Evolutionary conservation across 1,284 basidiomycete species (phyloP), one percentile per base, ranked within the genome.

Genomic region (Xanthoconium separans): DNA sequence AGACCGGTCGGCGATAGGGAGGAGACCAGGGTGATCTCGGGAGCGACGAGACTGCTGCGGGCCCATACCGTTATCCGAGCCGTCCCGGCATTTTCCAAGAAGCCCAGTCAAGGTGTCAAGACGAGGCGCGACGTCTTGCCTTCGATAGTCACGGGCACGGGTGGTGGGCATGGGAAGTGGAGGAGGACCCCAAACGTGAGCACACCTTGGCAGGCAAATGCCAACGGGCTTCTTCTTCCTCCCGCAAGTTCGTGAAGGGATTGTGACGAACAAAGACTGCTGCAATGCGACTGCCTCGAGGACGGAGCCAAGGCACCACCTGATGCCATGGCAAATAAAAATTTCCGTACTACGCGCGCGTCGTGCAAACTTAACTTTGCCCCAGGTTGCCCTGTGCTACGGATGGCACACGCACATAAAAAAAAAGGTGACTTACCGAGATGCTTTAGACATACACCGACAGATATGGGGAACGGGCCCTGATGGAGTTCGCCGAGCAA

Each of bases 221-320:
- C 47, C 48, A 54, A 30, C 52, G 39, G 41, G 51, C 44, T 46
- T 46, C 59, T 51, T 55, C 56, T 51, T 53, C 48, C 6, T 24
- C 45, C 55, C 57, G 50, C 44, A 31, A 58, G 53, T 51, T 56
- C 27, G 53, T 59, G 50, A 54, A 59, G 54, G 24, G 55, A 55
- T 46, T 50, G 57, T 54, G 62, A 69, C 45, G 46, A 52, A 58
- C 48, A 55, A 52, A 53, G 54, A 40, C 24, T 6, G 45, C 45
- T 59, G 58, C 66, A 71, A 68, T 57, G 69, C 60, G 65, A 65
- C 56, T 61, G 59, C 66, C 66, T 70, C 69, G 70, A 69, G 66
- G 66, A 71, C 56, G 68, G 58, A 57, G 56, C 63, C 68, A 71
- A 69, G 67, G 63, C 64, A 66, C 53, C 24, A 49, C 16, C 47